These are phyloP conservation scores for Fusarium acutatum DNA, from an alignment of 2,329 filamentous ascomycete species.

Conservation along the genomic window DNA sequence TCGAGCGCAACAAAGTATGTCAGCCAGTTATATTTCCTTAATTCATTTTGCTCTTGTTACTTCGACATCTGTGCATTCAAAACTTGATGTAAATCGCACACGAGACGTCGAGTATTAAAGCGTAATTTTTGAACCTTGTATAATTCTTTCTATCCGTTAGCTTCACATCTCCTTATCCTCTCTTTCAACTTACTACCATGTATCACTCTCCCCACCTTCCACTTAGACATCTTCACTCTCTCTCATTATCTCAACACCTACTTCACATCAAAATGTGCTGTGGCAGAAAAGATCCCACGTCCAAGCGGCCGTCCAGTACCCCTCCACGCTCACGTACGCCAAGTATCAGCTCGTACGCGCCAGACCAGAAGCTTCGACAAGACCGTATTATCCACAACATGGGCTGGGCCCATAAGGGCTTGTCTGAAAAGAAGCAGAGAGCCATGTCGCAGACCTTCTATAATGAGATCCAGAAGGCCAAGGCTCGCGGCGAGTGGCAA, in stretches of 20 bases:
- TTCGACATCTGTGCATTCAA: neutral
- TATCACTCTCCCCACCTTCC: neutral
- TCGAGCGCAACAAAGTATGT: accelerated
- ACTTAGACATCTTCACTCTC: accelerated
- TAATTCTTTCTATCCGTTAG: accelerated
- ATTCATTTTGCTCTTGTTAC: accelerated
- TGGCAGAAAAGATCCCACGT: too few species aligned
- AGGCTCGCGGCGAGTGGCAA: neutral
- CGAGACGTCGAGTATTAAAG: accelerated
- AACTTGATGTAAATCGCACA: accelerated
- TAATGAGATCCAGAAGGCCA: neutral
- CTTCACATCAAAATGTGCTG: accelerated
- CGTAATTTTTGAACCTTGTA: too few species aligned
- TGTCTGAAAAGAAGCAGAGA: neutral
- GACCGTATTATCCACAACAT: neutral
- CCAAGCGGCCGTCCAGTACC: neutral
- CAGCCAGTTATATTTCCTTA: neutral
- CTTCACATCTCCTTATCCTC: accelerated
- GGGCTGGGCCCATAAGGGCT: neutral
- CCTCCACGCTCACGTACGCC: neutral
- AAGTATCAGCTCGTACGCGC: neutral
- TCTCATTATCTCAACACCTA: accelerated
- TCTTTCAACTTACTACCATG: neutral
- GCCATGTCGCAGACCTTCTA: too few species aligned
- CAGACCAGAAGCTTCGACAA: neutral